Percentiles rank a stretch among this genome's conserved stretches.
These are phyloP conservation scores for Tubosaeta sp. DNA, from an alignment of 768 basidiomycete species.

Conservation along the genomic window DNA sequence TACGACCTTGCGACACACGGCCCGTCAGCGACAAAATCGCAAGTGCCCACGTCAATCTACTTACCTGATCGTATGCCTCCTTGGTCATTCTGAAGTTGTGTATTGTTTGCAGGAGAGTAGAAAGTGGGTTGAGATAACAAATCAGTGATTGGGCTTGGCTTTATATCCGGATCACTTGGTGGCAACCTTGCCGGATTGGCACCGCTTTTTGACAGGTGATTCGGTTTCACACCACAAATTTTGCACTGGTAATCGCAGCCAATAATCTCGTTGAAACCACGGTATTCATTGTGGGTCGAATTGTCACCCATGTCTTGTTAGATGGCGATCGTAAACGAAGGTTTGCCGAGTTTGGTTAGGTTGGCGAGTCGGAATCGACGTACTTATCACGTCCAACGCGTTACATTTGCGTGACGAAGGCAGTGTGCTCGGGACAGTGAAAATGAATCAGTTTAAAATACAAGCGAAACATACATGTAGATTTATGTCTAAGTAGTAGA, in stretches of 20 bases:
- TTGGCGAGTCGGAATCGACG: too few species aligned
- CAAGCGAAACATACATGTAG: too few species aligned
- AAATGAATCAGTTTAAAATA: too few species aligned
- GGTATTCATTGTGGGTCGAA: too few species aligned
- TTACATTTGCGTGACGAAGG: too few species aligned
- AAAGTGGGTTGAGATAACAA: neutral
- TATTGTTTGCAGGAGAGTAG: neutral
- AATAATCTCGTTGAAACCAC: too few species aligned
- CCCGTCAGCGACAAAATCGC: neutral
- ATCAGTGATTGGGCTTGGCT: neutral
- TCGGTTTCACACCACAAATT: neutral
- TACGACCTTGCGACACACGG: slow-evolving; percentile 32
- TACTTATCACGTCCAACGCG: too few species aligned
- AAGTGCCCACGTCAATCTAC: neutral
- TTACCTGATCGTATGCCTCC: slow-evolving; percentile 19
- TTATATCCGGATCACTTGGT: neutral
- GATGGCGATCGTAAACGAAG: too few species aligned
- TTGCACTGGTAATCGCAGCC: neutral
- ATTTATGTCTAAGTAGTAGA: too few species aligned
- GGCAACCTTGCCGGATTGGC: neutral
- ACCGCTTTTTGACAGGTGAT: neutral
- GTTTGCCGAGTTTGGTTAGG: too few species aligned
- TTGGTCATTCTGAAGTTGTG: slow-evolving; percentile 9
- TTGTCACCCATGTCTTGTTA: too few species aligned
- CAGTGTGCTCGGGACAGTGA: too few species aligned